phyloP scores from a whole-genome alignment of 352 stramenopile genomes.

The Plasmopara muralis region DNA sequence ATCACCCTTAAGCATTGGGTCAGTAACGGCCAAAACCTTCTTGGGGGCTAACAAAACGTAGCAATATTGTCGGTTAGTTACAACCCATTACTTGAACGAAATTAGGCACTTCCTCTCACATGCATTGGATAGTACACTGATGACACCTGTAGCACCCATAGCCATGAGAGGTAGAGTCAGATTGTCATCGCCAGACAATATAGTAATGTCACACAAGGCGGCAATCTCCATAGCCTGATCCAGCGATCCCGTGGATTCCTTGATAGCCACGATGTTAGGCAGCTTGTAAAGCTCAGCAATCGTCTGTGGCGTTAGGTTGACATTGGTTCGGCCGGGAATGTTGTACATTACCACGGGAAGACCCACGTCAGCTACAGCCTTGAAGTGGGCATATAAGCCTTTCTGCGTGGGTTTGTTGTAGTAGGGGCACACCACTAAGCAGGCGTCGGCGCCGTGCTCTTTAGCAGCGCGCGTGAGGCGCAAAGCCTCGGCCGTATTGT shows the following conservation, averaged over 20 bases:
- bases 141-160: constrained; percentile 84
- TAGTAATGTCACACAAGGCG: constrained; percentile 86
- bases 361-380: constrained; percentile 76
- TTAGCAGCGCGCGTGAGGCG: constrained; percentile 85
- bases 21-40: constrained; percentile 80
- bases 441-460: constrained; percentile 91
- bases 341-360: constrained; percentile 97
- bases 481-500: constrained; percentile 84
- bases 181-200: constrained; percentile 88
- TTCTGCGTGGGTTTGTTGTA: constrained; percentile 99
- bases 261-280: constrained; percentile 96
- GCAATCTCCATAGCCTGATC: constrained; percentile 87
- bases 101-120: constrained; percentile 34
- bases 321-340: constrained; percentile 93
- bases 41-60: constrained; percentile 46
- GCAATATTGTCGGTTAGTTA: constrained; percentile 2
- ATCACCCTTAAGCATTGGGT: constrained; percentile 72
- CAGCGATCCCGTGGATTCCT: constrained; percentile 94
- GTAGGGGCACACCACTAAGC: constrained; percentile 95
- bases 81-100: not conserved
- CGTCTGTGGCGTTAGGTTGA: constrained; percentile 93
- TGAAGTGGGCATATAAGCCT: constrained; percentile 93
- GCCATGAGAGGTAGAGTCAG: constrained; percentile 87
- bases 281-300: constrained; percentile 90
- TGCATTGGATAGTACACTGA: constrained; percentile 88